Base-by-base conservation (phyloP, 1,284 basidiomycete genomes). In the Heimioporus retisporus region DNA sequence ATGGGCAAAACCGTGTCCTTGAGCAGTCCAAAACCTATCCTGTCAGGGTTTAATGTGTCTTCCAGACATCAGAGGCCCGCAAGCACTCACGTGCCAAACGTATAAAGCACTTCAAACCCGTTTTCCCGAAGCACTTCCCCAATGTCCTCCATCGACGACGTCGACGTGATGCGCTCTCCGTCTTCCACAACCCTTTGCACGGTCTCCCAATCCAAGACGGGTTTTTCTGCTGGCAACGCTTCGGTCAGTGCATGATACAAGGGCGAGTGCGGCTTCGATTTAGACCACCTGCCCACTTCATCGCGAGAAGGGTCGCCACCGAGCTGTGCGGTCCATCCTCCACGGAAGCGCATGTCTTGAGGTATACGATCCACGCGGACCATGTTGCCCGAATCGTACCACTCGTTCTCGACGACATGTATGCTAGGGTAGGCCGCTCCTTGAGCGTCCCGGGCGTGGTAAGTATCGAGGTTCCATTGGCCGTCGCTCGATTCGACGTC, bases 291-390 rank as follows among this genome's bases (percentile, higher is more conserved):
- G 55, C 80, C 77, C 1, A 68, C 53, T 53, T 56, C 60, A n/a
- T 67, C 76, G 19, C 65, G 66, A 43, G 65, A 70, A 57, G 70
- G n/a, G 48, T 75, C 64, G 31, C 68, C 68, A 28, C 69, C 63
- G 2, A 40, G 35, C 35, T 69, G 55, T 25, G 40, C 25, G 66
- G 46, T 66, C 71, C 77, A 77, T 11, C 70, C 65, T 15, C 80
- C 81, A 58, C 81, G 79, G 2, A 43, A 55, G 59, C 75, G 77
- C 76, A 80, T 79, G 19, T 73, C 78, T 8, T 72, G 59, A 6
- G 78, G 71, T 50, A 84, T 66, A 16, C 56, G 66, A 66, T 84
- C 82, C 56, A 84, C 81, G 48, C 84, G 82, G 48, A 79, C 69
- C 40, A 78, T 43, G 13, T 65, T 62, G 7, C 55, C 42, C 13